Evolutionary conservation across 208 protist species (phyloP).

Genomic region (Porcisia deanei): DNA sequence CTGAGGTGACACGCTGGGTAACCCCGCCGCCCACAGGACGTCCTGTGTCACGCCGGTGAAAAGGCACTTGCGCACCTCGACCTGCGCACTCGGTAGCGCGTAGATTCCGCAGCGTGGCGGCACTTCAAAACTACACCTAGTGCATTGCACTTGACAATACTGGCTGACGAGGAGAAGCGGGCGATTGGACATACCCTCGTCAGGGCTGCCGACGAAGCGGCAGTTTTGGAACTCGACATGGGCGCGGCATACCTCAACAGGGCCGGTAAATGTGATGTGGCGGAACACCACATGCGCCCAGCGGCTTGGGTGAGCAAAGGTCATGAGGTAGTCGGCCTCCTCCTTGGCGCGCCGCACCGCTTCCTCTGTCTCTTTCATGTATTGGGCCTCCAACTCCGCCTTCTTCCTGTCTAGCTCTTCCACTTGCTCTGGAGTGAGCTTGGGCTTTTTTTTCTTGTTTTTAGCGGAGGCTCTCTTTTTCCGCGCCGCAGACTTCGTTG

Average conservation of each 20-base stretch:
- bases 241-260: conserved; percentile 67
- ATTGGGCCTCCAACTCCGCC: conserved; percentile 58
- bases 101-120: conserved; percentile 61
- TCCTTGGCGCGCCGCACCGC: conserved; percentile 56
- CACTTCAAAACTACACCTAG: conserved; percentile 77
- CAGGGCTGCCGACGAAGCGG: conserved; percentile 39
- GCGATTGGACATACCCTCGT: conserved; percentile 3
- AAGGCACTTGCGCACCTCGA: conserved; percentile 67
- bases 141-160: conserved; percentile 76
- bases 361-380: conserved; percentile 63
- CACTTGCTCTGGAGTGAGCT: conserved; percentile 63
- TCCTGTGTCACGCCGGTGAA: conserved; percentile 59
- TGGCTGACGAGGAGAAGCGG: conserved; percentile 78
- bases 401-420: conserved; percentile 66
- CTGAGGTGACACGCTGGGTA: conserved; percentile 12
- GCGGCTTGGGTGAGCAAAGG: conserved; percentile 81
- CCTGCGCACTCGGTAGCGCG: conserved; percentile 53
- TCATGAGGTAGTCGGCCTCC: conserved; percentile 79
- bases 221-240: conserved; percentile 88
- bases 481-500: conserved; percentile 15
- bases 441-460: conserved; percentile 47
- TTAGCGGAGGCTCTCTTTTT: conserved; percentile 20
- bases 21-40: conserved; percentile 6
- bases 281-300: conserved; percentile 70
- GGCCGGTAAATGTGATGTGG: conserved; percentile 75